phyloP scores from a whole-genome alignment of 345 rosid genomes.

The Mangifera indica region DNA sequence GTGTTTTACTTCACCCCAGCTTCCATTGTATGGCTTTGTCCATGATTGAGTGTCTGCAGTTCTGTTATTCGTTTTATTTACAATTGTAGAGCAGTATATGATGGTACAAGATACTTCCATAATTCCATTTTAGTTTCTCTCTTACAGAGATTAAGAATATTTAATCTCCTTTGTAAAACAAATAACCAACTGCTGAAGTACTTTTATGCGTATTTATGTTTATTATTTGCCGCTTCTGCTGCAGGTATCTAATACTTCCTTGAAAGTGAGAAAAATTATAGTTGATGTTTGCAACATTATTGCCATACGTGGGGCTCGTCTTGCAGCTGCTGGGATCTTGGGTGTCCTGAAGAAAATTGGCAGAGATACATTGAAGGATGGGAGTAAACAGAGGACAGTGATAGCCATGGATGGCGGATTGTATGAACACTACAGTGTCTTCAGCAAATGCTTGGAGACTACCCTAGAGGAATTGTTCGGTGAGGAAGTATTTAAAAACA shows the following conservation, averaged over 20 bases:
- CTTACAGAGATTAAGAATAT: no score
- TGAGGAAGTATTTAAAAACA: conserved; percentile 48
- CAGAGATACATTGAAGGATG: conserved; percentile 53
- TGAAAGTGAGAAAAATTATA: conserved; percentile 58
- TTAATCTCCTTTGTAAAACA: background rate
- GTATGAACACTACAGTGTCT: conserved; percentile 65
- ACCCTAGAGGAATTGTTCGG: conserved; percentile 66
- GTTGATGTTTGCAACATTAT: conserved; percentile 66
- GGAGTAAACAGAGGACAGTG: conserved; percentile 54
- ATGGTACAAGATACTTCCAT: no score
- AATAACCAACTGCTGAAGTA: background rate
- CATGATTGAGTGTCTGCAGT: background rate
- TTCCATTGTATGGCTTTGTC: background rate
- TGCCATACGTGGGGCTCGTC: conserved; percentile 68
- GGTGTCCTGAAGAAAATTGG: conserved; percentile 79
- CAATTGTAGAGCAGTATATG: background rate
- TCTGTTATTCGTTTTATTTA: background rate
- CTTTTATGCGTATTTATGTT: background rate
- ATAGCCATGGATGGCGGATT: conserved; percentile 83
- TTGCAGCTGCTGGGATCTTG: conserved; percentile 73
- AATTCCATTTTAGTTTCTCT: no score
- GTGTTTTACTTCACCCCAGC: background rate
- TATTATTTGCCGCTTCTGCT: background rate
- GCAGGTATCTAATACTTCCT: conserved; percentile 54
- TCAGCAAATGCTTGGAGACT: conserved; percentile 55